Conservation (phyloP, 2,329 filamentous ascomycete species). For the Ciborinia camelliae region DNA sequence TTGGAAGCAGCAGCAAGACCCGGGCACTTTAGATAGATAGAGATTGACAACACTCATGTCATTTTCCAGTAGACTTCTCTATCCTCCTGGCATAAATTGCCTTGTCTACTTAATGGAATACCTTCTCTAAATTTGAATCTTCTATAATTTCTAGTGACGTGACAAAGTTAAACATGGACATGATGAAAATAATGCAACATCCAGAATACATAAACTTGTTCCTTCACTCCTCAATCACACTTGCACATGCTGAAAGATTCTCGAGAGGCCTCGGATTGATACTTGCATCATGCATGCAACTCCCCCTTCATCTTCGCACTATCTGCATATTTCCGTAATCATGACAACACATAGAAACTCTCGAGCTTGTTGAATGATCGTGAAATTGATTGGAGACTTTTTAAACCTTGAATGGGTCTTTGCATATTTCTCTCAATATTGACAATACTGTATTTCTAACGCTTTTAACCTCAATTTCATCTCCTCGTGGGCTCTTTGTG, state of each 20-base stretch:
- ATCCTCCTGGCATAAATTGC: not conserved
- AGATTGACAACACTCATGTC: not conserved
- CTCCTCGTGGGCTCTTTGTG: no score
- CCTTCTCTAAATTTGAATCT: not conserved
- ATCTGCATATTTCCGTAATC: not conserved
- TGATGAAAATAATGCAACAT: not conserved
- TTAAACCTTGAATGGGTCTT: not conserved
- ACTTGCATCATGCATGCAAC: not conserved
- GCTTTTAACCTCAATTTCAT: no score
- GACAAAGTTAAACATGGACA: not conserved
- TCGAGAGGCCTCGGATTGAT: not conserved
- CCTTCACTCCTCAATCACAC: no score
- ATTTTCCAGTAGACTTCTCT: not conserved
- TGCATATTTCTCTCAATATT: not conserved
- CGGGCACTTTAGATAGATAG: not conserved
- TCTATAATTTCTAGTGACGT: not conserved
- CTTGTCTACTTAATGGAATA: not conserved
- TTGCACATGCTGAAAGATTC: not conserved
- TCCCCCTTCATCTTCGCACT: not conserved
- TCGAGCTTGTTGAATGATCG: not conserved
- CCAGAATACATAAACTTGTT: fast-evolving
- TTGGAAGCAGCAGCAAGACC: constrained; percentile 11
- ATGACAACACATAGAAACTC: not conserved
- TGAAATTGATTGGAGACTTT: not conserved
- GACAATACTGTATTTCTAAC: no score